Conservation (phyloP, 148 eudicot species). For the Hydrangea macrophylla region DNA sequence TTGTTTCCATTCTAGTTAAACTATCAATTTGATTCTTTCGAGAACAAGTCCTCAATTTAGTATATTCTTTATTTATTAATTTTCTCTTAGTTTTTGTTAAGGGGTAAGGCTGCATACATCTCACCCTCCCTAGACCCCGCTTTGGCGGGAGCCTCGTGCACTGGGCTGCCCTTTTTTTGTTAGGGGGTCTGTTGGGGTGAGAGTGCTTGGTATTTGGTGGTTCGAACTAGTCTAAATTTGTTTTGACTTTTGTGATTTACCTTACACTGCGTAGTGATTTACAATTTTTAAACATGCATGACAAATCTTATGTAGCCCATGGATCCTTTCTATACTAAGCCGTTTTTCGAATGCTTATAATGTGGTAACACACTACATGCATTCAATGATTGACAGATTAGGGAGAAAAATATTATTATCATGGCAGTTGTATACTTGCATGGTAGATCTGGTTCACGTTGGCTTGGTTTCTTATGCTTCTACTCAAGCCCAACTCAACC, state of each 20-base stretch:
- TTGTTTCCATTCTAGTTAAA: background rate
- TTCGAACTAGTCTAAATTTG: too few relatives aligned
- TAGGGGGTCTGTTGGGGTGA: background rate
- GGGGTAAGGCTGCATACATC: too few relatives aligned
- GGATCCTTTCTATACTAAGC: background rate
- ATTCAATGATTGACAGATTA: background rate
- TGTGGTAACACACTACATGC: background rate
- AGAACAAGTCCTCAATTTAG: background rate
- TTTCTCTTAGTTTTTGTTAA: too few relatives aligned
- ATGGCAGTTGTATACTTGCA: too few relatives aligned
- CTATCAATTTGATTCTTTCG: background rate
- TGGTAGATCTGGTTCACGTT: too few relatives aligned
- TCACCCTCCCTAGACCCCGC: too few relatives aligned
- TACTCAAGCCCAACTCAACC: too few relatives aligned
- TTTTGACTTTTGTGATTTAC: background rate
- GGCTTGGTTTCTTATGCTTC: too few relatives aligned
- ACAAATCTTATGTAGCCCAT: background rate
- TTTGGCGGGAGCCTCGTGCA: too few relatives aligned
- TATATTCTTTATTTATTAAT: background rate
- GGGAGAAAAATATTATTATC: too few relatives aligned
- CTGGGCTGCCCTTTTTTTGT: background rate
- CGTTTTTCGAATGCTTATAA: background rate
- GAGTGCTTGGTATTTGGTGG: background rate
- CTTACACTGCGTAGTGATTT: background rate
- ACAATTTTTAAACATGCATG: background rate